Conservation (phyloP, 345 rosid species). For the Reutealis trisperma region DNA sequence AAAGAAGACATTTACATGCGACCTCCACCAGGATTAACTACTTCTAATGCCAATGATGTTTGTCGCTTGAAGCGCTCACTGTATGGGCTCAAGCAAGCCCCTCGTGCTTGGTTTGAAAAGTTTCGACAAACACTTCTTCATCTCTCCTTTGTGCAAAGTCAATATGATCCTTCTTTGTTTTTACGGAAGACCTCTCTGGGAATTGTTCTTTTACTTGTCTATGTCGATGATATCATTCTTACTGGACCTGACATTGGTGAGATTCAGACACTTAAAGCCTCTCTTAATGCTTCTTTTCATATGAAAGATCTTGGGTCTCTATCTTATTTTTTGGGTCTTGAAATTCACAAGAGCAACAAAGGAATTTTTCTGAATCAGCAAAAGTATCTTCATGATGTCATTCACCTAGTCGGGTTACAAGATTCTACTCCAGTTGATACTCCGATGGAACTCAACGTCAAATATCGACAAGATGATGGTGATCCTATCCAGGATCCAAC, state of each 20-base stretch:
- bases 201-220: no score
- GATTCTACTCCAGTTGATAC: background rate
- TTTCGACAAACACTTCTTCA: background rate
- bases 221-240: no score
- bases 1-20: background rate
- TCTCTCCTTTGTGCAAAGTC: no score
- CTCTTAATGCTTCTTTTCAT: no score
- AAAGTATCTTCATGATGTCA: background rate
- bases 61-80: background rate
- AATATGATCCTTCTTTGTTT: no score
- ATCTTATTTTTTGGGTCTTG: background rate
- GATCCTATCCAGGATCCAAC: background rate
- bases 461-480: background rate
- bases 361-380: background rate
- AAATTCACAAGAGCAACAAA: background rate
- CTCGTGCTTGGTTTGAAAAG: background rate
- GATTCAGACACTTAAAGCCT: no score
- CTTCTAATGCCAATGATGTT: background rate
- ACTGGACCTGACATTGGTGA: no score
- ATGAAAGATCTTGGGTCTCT: no score
- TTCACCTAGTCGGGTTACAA: background rate
- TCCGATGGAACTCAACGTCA: background rate
- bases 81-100: background rate
- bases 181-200: no score
- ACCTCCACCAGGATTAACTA: background rate